Percentiles rank a stretch among this genome's conserved stretches.
These are phyloP conservation scores for Solanum hybrid DNA, from an alignment of 305 asterid species.

Conservation along the genomic window DNA sequence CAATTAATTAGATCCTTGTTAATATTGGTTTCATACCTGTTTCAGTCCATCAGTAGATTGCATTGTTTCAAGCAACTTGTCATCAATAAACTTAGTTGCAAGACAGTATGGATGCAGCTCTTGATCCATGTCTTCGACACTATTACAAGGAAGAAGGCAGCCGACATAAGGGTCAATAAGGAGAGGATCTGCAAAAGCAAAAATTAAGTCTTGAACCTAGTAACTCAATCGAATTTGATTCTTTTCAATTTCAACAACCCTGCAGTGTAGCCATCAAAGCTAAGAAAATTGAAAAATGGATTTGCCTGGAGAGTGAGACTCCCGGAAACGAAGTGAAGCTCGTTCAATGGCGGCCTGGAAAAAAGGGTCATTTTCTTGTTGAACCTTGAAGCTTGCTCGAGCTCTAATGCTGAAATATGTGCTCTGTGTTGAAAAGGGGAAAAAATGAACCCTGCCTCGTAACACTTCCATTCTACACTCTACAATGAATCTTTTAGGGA, in stretches of 20 bases:
- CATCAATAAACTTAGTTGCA: slow-evolving; percentile 72
- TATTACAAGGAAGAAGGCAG: slow-evolving; percentile 47
- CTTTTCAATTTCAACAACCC: not conserved
- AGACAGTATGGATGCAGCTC: slow-evolving; percentile 52
- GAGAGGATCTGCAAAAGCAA: slow-evolving; percentile 52
- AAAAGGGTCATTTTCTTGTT: slow-evolving; percentile 18
- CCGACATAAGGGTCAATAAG: slow-evolving; percentile 67
- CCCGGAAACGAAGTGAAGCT: slow-evolving; percentile 59
- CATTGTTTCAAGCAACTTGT: slow-evolving; percentile 42
- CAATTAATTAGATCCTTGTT: not conserved
- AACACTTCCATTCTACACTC: not conserved
- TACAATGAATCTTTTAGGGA: too few species aligned
- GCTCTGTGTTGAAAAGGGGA: not conserved
- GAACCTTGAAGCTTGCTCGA: not conserved
- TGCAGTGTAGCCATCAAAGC: not conserved
- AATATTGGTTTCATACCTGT: slow-evolving; percentile 42
- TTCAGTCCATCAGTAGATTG: slow-evolving; percentile 43
- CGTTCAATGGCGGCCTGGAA: slow-evolving; percentile 38
- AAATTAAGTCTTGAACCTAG: not conserved
- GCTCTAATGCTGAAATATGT: not conserved
- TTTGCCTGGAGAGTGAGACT: slow-evolving; percentile 65
- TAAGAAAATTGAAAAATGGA: not conserved
- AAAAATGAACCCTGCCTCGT: not conserved
- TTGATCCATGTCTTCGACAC: slow-evolving; percentile 23
- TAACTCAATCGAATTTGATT: not conserved